Base-by-base conservation (phyloP, 2,329 filamentous ascomycete genomes). In the Ophiostoma montium region DNA sequence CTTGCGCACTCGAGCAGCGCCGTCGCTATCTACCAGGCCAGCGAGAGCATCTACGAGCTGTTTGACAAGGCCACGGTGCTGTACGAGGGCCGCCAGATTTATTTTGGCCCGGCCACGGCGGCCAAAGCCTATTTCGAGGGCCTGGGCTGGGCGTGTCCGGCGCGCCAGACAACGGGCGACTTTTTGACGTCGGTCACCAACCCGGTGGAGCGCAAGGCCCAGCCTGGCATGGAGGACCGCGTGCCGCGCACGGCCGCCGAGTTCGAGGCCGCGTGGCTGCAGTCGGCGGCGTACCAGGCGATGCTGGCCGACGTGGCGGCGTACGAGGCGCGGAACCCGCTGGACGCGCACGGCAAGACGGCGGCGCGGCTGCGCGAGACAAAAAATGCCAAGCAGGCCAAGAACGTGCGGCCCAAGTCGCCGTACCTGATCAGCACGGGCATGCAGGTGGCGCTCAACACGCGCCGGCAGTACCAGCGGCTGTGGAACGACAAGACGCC, bases 391-490 rank as follows among this genome's bases (percentile, higher is more conserved):
- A 80, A 76, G 0, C 62, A 67, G 10, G 62, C 70, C 0, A 84
- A 85, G 51, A 18, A 69, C 49, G 64, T 74, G 44, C 67, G 68
- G 0, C 70, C 82, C 1, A 66, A 71, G 47, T 81, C 77, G 13
- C 78, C 80, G 49, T 82, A 66, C 1, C 68, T 72, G 42, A 85
- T 82, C 1, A 63, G 64, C 61, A 88, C 81, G 62, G 60, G 67
- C 3, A 66, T 70, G 0, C 69, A 70, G 19, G 70, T 72, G 15
- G 60, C 66, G 0, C 56, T 71, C 15, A 75, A 75, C 60, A 74
- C 75, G 53, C 61, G 80, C 11, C 76, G 86, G 33, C 84, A 92
- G 62, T 81, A 87, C 53, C 89, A 85, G 83, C 74, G 94, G 23
- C 75, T 88, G 18, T 75, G 76, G 60, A 85, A 85, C 41, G 84